Base-by-base conservation (phyloP, 2,329 filamentous ascomycete species). In the Geosmithia morbida region DNA sequence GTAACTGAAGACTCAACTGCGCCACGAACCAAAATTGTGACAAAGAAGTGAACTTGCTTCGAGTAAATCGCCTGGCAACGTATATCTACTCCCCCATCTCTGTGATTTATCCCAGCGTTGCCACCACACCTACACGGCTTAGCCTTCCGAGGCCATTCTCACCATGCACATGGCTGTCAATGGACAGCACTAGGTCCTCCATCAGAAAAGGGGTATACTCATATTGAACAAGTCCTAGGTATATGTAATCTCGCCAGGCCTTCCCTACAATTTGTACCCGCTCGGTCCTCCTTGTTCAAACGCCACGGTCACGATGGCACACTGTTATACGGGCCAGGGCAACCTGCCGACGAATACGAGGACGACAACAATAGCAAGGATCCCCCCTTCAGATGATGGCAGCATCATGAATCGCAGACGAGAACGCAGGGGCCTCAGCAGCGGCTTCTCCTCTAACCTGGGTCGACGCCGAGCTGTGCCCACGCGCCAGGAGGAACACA, bases 381-480 rank as follows among this genome's bases (percentile, higher is more conserved):
- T 3, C 11, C 33, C 5, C 3, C 33, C 33, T 11, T 11, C 33
- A 37, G 19, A 46, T 8, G 22, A 26, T 3, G 47, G 44, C 29
- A 49, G 51, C 33, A 49, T 54, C 37, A 49, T 49, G 19, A 47
- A 51, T 45, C 52, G 50, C 17, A 49, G 47, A n/a, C 46, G 45
- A 11, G 51, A 53, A 44, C 45, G 49, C 41, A 52, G 50, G 10
- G 57, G 53, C 5, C 47, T 58, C 4, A 49, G 54, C 2, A 53
- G 55, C 51, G 59, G 55, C 47, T 60, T 63, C 51, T 57, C 55
- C 7, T 58, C 59, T 29, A 59, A 57, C 46, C 53, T 57, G 19
- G 53, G 52, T 39, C 53, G 50, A n/a, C 51, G 48, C 8, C 52
- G 49, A 14, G 44, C 48, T 17, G 49, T 55, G 3, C 46, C 50